phyloP scores from a whole-genome alignment of 1,139 yeast species.

The Hansenula sp. region DNA sequence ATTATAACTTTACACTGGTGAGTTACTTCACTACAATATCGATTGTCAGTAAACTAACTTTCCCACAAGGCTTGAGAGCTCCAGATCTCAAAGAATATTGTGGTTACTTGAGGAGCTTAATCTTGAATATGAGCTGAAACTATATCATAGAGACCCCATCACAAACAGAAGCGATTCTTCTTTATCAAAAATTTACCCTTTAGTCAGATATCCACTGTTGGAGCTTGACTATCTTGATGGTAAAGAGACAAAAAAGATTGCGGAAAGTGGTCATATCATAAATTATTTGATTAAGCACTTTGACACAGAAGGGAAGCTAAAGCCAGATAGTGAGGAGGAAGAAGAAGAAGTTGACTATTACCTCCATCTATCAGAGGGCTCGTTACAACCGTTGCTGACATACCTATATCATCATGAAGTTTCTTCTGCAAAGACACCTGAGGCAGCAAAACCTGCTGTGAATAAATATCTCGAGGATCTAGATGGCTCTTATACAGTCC shows the following conservation, averaged over 20 bases:
- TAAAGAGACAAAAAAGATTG: constrained; percentile 25
- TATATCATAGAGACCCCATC: constrained; percentile 38
- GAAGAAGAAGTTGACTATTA: constrained; percentile 39
- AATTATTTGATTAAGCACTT: constrained; percentile 37
- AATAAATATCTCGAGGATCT: constrained; percentile 28
- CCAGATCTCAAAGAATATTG: constrained; percentile 49
- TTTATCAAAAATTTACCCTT: constrained; percentile 45
- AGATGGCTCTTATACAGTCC: constrained; percentile 21
- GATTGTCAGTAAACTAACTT: not conserved
- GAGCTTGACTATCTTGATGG: constrained; percentile 38
- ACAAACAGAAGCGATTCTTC: constrained; percentile 30
- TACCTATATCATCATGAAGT: not conserved
- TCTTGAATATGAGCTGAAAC: constrained; percentile 44
- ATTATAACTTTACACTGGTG: constrained; percentile 6
- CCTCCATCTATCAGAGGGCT: constrained; percentile 53
- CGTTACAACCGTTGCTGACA: constrained; percentile 32
- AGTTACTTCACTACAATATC: not conserved
- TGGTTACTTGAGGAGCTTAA: constrained; percentile 55
- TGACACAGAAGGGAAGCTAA: constrained; percentile 34
- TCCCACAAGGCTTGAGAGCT: constrained; percentile 39
- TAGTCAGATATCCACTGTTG: constrained; percentile 53
- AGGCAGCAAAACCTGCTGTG: too few species aligned
- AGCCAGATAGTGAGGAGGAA: constrained; percentile 29
- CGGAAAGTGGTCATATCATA: constrained; percentile 45
- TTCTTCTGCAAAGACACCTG: not conserved